Base-by-base conservation (phyloP, 257 asterid genomes). In the Fraxinus cuspidata region DNA sequence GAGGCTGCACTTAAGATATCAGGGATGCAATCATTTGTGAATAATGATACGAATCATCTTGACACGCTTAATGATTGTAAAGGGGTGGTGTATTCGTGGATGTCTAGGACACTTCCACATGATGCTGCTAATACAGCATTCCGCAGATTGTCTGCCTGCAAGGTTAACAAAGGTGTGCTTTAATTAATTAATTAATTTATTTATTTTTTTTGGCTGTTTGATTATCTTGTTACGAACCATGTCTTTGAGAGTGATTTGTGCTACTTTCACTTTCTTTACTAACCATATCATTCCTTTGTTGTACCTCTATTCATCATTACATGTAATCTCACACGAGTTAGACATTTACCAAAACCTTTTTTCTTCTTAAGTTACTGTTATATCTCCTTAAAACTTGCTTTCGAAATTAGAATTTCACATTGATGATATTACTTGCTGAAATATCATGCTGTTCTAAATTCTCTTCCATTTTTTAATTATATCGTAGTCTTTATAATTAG, bases 121-220 rank as follows among this genome's bases (percentile, higher is more conserved):
- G 98, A 92, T 72, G 80, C 86, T 76, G 96, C 97, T 18, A 86
- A 93, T 90, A 85, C 80, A 77, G 97, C 92, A 34, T 92, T 89
- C 82, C 96, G 98, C 79, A 84, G 85, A 82, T 82, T 96, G 84
- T 93, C 97, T 80, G 91, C 98, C 51, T 96, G 99, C 95, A 96
- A 92, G 85, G 97, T 92, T 80, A 96, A 96, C 85, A 96, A 87
- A 87, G 99, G 99, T 93, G 74, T 44, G 86, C 69, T 25, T 63
- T 63, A 27, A 2, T 11, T 6, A 1, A 9, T 63, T 19, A n/a
- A 1, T 63, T 63, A 27, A 2, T 11, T 6, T 4, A 9, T 63
- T 19, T 56, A 1, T 49, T 15, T 47, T n/a, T 58, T 7, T 21
- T 58, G 44, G 16, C 16, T 60, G 3, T 10, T 25, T 7, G 3